Base-by-base conservation (phyloP, 345 rosid genomes). In the Eucalyptus cloeziana region DNA sequence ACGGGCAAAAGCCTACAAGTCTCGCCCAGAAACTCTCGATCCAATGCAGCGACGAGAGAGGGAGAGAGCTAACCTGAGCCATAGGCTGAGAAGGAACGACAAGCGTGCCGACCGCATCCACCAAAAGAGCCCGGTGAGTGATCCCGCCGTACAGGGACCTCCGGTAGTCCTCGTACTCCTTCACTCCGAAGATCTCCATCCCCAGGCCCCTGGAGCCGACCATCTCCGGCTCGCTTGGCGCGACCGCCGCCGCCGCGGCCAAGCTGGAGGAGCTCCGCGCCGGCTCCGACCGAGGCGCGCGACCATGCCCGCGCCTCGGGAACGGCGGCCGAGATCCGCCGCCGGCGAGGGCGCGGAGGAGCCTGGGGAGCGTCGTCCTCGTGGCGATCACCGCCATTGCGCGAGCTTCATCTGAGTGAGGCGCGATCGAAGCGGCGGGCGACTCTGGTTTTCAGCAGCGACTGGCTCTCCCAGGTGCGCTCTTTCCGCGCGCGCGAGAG, bases 31-130 rank as follows among this genome's bases (percentile, higher is more conserved):
- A 76, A 76, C 27, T 76, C 83, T 10, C 88, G 13, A 49, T 17
- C 52, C 30, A 60, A 24, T 60, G 43, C 67, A 54, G 50, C 27
- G 33, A 58, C 10, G 45, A 87, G 76, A 83, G 33, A 5, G 43
- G 19, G 67, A 40, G 52, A 33, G 54, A 16, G 62, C 52, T 8
- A 0, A 98, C 99, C 98, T 97, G 96, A 37, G 99, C 99, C 91
- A 94, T 98, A 86, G 99, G 99, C 91, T 96, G 99, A n/a, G 99
- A 96, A 44, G 99, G 99, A 92, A 93, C 93, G 50, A 98, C 88
- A 67, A 98, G 98, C 27, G 99, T 98, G 71, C 99, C 99, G 86
- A 92, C 99, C 44, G 98, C 99, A 51, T 98, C 99, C 54, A 98
- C 99, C 45, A 98, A 94, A 90, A 98, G 91, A 87, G 98, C 99